Evolutionary conservation across 2,329 filamentous ascomycete genomes (phyloP).

Genomic region (Chaetothyriales sp.): DNA sequence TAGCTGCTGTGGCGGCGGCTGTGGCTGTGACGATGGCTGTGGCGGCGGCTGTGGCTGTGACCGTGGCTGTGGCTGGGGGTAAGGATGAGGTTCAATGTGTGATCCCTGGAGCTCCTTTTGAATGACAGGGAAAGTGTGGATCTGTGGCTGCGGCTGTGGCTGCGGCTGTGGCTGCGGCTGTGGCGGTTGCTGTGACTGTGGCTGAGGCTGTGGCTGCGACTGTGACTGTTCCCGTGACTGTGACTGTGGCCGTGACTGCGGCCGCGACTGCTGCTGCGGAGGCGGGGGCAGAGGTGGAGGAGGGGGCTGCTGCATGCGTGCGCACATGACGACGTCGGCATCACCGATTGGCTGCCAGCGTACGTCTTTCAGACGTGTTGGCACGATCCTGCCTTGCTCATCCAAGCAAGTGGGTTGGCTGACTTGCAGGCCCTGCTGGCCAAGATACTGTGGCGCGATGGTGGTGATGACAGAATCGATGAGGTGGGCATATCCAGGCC

Average conservation of each 20-base stretch:
- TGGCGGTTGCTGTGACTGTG: too few relatives aligned
- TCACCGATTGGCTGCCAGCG: slow-evolving; percentile 61
- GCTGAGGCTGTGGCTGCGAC: background rate
- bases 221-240: background rate
- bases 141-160: background rate
- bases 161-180: background rate
- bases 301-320: slow-evolving; percentile 33
- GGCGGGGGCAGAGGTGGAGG: background rate
- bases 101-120: too few relatives aligned
- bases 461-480: slow-evolving; percentile 74
- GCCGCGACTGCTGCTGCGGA: background rate
- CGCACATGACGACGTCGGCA: slow-evolving; percentile 72
- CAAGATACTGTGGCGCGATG: slow-evolving; percentile 82
- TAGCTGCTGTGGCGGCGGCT: background rate
- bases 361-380: slow-evolving; percentile 49
- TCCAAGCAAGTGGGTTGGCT: slow-evolving; percentile 43
- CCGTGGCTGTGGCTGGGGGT: background rate
- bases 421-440: slow-evolving; percentile 65
- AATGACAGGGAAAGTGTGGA: background rate
- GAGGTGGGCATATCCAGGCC: slow-evolving; percentile 44
- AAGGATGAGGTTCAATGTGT: too few relatives aligned
- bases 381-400: slow-evolving; percentile 45
- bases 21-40: background rate
- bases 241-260: background rate
- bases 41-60: too few relatives aligned